Percentiles rank a stretch among this genome's conserved stretches.
Conservation (phyloP, 2,329 filamentous ascomycete species). For the Aspergillus unguis region DNA sequence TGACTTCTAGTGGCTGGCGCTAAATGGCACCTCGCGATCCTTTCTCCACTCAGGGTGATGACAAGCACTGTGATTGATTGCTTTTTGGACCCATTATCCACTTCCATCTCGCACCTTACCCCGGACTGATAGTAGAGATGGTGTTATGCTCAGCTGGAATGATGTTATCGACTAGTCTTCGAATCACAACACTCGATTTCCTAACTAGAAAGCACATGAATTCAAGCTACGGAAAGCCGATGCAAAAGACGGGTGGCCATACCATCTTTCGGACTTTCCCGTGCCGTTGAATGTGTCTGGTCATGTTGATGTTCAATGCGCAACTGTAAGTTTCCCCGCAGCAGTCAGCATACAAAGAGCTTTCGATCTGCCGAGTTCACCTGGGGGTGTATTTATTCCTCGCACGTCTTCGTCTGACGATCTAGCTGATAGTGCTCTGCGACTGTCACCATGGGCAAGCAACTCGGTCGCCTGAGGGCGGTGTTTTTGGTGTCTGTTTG, state of each 20-base stretch:
- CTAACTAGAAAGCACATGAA: not conserved
- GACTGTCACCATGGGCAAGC: slow-evolving; percentile 8
- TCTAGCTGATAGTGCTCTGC: not conserved
- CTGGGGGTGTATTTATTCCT: not conserved
- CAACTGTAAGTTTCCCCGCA: slow-evolving; percentile 1
- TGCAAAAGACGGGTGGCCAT: not conserved
- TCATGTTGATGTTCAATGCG: not conserved
- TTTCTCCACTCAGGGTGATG: not conserved
- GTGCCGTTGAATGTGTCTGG: not conserved
- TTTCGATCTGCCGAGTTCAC: not conserved
- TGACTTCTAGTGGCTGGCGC: not conserved
- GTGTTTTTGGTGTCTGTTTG: slow-evolving; percentile 7
- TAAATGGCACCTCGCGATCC: not conserved
- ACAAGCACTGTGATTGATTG: not conserved
- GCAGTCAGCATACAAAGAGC: slow-evolving; percentile 1
- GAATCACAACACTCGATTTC: not conserved
- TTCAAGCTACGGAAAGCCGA: not conserved
- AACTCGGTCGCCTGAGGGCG: slow-evolving; percentile 5
- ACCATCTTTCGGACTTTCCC: not conserved
- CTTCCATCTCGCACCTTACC: not conserved
- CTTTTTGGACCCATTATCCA: not conserved
- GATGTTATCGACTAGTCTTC: slow-evolving; percentile 1
- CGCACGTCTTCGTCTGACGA: not conserved
- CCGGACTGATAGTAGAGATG: slow-evolving; percentile 4
- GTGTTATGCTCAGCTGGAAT: slow-evolving; percentile 7